Evolutionary conservation across 164 flowering plant genomes (phyloP), one percentile per base, ranked within the genome.

Genomic region (Protea cynaroides): DNA sequence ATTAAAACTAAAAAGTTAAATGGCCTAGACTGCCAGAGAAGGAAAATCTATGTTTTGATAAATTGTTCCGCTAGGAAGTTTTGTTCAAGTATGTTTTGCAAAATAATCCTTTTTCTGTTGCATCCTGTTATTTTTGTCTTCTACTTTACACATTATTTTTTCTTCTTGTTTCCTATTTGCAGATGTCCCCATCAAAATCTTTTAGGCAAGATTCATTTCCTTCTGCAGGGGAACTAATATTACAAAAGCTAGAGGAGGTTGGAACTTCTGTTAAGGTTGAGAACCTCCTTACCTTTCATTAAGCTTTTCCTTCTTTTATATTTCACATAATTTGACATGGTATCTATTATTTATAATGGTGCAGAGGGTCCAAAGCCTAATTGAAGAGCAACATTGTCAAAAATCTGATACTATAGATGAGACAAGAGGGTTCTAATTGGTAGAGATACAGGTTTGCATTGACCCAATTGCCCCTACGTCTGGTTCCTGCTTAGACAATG

Each of bases 231-330:
- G 46, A 40, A 8, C 46, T 40, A 1, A 40, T 40, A 40, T 40
- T 47, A 47, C n/a, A 47, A 18, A 47, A 47, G 18, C 3, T 47
- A 18, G 52, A 14, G 19, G 52, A 47, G 18, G 52, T 90, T 62
- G 90, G 84, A 71, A 83, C 79, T 59, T 84, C 87, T 60, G 80
- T 90, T 49, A 84, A 87, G 94, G 96, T 87, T 76, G 56, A 36
- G 25, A 53, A 22, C 22, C n/a, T 12, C n/a, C n/a, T 10, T 22
- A 37, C n/a, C 1, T 38, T 22, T 22, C 25, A 25, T 14, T 1
- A 38, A 11, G 61, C 22, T 24, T 63, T 2, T 52, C 43, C 65
- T 11, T 55, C 12, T 47, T 22, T 21, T 36, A 8, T 38, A 8
- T 38, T 23, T 61, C 14, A 58, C n/a, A 17, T 58, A 43, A 21